These are phyloP conservation scores for Solanum hybrid DNA, from an alignment of 305 asterid species.

Conservation along the genomic window DNA sequence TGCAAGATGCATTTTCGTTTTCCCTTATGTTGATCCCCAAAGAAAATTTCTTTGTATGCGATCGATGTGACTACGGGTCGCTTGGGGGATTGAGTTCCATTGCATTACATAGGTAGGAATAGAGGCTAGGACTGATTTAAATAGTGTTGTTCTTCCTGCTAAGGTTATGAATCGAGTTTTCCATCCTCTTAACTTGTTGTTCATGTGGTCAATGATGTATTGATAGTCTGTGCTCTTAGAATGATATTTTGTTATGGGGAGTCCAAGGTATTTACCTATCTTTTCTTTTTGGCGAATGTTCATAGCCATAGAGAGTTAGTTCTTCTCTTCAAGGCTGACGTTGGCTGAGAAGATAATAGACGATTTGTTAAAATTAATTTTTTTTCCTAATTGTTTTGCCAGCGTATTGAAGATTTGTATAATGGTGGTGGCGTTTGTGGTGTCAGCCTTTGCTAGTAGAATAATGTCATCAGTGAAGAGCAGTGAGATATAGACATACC, in stretches of 20 bases:
- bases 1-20: neutral
- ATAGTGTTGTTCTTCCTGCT: neutral
- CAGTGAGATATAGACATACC: neutral
- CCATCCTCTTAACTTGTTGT: neutral
- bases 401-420: neutral
- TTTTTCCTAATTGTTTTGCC: neutral
- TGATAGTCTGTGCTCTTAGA: neutral
- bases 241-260: neutral
- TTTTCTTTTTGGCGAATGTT: neutral
- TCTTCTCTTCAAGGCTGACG: neutral
- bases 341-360: neutral
- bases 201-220: neutral
- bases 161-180: neutral
- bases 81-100: neutral
- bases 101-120: neutral
- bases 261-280: neutral
- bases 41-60: neutral
- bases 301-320: neutral
- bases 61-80: neutral
- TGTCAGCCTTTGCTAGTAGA: neutral
- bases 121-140: neutral
- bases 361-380: neutral
- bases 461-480: neutral
- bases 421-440: neutral
- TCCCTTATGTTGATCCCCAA: neutral